Percentiles rank a stretch among this genome's conserved stretches.
Conservation (phyloP, 345 rosid genomes). For the Stellera chamaejasme region DNA sequence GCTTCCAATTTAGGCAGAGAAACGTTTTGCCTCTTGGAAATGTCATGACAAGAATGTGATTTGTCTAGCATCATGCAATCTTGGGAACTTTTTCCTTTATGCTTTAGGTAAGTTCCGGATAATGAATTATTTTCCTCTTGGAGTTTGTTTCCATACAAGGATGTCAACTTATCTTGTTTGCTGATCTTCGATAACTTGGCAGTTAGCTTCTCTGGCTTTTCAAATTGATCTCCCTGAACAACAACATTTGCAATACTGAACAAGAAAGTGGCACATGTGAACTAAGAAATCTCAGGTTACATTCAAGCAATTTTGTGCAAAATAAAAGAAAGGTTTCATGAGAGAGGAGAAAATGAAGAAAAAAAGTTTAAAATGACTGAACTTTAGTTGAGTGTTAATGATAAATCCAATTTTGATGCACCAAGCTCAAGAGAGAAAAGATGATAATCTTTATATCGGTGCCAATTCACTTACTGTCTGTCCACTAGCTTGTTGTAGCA, state of each 20-base stretch:
- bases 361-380: too few species aligned
- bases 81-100: constrained; percentile 32
- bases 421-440: not conserved
- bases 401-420: too few species aligned
- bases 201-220: constrained; percentile 25
- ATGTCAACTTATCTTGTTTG: constrained; percentile 54
- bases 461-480: constrained; percentile 31
- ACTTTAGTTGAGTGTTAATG: too few species aligned
- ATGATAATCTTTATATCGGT: constrained; percentile 1
- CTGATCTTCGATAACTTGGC: constrained; percentile 37
- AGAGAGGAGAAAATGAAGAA: too few species aligned
- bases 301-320: too few species aligned
- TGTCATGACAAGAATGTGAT: constrained; percentile 16
- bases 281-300: too few species aligned
- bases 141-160: constrained; percentile 65
- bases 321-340: too few species aligned
- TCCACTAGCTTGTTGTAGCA: constrained; percentile 40
- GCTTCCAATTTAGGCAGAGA: constrained; percentile 30
- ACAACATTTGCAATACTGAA: constrained; percentile 3
- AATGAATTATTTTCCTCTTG: constrained; percentile 25
- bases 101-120: constrained; percentile 25
- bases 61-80: constrained; percentile 46
- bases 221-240: constrained; percentile 49
- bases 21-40: constrained; percentile 20
- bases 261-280: too few species aligned